Conservation (phyloP, 495 filamentous ascomycete genomes). For the Lasiosphaeris hirsuta region DNA sequence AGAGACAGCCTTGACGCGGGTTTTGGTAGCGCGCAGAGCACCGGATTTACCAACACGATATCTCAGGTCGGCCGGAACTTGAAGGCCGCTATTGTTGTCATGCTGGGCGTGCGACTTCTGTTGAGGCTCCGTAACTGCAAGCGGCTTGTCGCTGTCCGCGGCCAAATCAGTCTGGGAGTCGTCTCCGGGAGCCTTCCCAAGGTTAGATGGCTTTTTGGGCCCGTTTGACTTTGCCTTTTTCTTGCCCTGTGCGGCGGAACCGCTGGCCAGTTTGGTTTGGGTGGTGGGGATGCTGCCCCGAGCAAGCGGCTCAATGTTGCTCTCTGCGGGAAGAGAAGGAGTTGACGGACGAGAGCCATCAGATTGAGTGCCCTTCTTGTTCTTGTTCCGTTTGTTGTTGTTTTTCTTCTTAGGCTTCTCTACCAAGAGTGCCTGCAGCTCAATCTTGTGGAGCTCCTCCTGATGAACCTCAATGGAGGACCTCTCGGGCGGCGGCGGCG, state of each 20-base stretch:
- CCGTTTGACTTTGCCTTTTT: slow-evolving; percentile 1
- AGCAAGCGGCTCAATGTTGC: neutral
- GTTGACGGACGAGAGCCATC: neutral
- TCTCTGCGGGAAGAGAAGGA: neutral
- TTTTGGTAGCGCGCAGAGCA: neutral
- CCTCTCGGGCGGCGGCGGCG: neutral
- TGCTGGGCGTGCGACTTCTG: too few species aligned
- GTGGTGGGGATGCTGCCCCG: too few species aligned
- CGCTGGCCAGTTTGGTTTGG: too few species aligned
- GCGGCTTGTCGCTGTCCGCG: too few species aligned
- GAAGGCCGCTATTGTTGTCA: too few species aligned
- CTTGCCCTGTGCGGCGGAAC: neutral
- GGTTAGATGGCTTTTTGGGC: neutral
- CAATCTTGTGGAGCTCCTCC: neutral
- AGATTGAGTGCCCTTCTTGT: neutral
- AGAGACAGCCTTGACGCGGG: neutral
- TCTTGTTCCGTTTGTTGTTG: neutral
- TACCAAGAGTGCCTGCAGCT: neutral
- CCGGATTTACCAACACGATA: too few species aligned
- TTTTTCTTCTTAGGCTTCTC: neutral
- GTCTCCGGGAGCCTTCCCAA: too few species aligned
- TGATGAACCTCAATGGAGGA: neutral
- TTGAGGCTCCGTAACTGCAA: too few species aligned
- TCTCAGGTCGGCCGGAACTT: too few species aligned
- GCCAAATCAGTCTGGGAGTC: too few species aligned